Conservation (phyloP, 345 rosid genomes). For the Linum tenue region DNA sequence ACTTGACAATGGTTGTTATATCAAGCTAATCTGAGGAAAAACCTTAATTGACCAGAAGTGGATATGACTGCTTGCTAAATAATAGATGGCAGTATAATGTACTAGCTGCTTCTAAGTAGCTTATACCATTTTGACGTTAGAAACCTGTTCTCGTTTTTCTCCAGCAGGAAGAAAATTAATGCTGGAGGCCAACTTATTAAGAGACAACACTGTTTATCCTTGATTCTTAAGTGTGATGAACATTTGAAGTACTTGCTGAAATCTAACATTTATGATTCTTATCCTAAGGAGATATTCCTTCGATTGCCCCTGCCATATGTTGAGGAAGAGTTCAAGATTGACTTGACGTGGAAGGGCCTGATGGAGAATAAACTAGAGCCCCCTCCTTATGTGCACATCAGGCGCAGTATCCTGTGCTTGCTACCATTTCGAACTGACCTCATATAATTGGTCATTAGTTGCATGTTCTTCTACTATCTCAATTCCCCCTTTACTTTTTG, state of each 20-base stretch:
- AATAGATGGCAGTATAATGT: too few relatives aligned
- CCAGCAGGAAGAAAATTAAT: background rate
- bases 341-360: constrained; percentile 48
- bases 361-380: constrained; percentile 51
- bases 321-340: constrained; percentile 82
- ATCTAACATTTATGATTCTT: constrained; percentile 17
- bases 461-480: background rate
- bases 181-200: background rate
- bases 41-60: too few relatives aligned
- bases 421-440: constrained; percentile 9
- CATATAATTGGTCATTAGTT: background rate
- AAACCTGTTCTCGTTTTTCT: background rate
- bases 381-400: constrained; percentile 79
- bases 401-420: constrained; percentile 76
- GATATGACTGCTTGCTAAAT: too few relatives aligned
- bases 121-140: background rate
- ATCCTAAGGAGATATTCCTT: constrained; percentile 54
- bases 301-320: constrained; percentile 74
- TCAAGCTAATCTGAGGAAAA: too few relatives aligned
- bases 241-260: background rate
- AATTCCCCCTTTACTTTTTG: background rate
- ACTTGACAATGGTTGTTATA: too few relatives aligned
- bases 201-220: background rate
- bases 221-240: background rate
- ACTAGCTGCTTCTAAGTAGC: background rate